These are phyloP conservation scores for Penicillium diatomitis DNA, from an alignment of 495 filamentous ascomycete genomes.

Conservation along the genomic window DNA sequence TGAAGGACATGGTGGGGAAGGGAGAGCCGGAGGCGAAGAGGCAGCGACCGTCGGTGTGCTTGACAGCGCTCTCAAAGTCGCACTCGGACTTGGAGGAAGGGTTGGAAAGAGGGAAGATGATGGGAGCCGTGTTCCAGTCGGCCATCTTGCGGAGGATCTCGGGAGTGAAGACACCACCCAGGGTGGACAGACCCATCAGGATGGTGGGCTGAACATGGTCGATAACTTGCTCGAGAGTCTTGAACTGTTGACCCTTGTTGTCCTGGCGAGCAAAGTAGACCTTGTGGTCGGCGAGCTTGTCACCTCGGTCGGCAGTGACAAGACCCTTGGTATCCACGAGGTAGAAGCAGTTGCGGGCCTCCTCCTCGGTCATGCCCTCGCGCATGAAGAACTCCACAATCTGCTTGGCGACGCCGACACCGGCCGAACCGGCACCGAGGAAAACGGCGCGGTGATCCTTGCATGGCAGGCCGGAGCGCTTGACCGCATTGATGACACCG, in stretches of 20 bases:
- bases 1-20: conserved; percentile 62
- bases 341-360: conserved; percentile 87
- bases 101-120: conserved; percentile 93
- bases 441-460: conserved; percentile 93
- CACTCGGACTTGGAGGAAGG: conserved; percentile 94
- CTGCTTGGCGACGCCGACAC: conserved; percentile 95
- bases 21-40: conserved; percentile 94
- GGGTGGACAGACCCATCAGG: conserved; percentile 88
- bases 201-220: conserved; percentile 91
- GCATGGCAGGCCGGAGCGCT: conserved; percentile 73
- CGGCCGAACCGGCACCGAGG: conserved; percentile 89
- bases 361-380: conserved; percentile 85
- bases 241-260: conserved; percentile 86
- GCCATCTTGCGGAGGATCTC: conserved; percentile 78
- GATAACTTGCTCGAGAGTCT: conserved; percentile 82
- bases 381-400: conserved; percentile 92
- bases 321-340: conserved; percentile 96
- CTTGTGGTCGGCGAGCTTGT: conserved; percentile 93
- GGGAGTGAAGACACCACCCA: conserved; percentile 88
- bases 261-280: conserved; percentile 91
- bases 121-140: conserved; percentile 67
- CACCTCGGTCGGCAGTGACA: conserved; percentile 86
- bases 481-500: conserved; percentile 91
- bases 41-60: conserved; percentile 77
- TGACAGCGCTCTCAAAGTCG: conserved; percentile 86